Evolutionary conservation across 805 yeast genomes (phyloP), one percentile per base, ranked within the genome.

Genomic region (Yamadazyma paraphyllophila): DNA sequence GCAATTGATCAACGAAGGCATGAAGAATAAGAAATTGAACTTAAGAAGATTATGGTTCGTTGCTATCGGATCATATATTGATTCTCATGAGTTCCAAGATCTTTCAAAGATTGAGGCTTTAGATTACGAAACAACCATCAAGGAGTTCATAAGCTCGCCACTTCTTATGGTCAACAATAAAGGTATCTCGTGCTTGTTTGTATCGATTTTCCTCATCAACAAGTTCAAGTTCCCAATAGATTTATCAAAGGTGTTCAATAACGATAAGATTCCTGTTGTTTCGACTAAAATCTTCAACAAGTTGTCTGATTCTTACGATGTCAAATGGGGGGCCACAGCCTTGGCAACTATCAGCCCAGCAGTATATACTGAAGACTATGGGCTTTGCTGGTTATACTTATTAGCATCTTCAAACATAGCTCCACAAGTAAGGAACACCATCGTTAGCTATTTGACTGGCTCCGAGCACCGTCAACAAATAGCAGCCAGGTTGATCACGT

Each of bases 1-100:
- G 26, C 42, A 45, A 14, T 50, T 57, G 38, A 60, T 87, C 27
- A 64, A 62, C n/a, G 63, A 71, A 13, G 97, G 97, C 0, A 65
- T 89, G 11, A 59, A 65, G 11, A 91, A 87, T 32, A 75, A 85
- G 55, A 87, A 86, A 52, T 63, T 75, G 10, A 77, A 77, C 27
- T 62, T 87, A 17, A 77, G 85, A 53, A 80, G 79, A 56, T 65
- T 80, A 15, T 92, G 97, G 97, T 74, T 76, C 45, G 57, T 72
- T 31, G 63, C 78, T 30, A 57, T 85, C 12, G 83, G 80, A 4
- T 43, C 57, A n/a, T 48, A 29, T 25, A 17, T 38, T 13, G 34
- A 24, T 8, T 44, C 66, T 25, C 30, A 49, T 16, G 52, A 63
- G 3, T 57, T 65, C 30, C 55, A 56, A 9, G 84, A 78, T 29